Percentiles rank a stretch among this genome's conserved stretches.
Conservation (phyloP, 176 grass and related monocot species). For the Rhynchospora pubera region DNA sequence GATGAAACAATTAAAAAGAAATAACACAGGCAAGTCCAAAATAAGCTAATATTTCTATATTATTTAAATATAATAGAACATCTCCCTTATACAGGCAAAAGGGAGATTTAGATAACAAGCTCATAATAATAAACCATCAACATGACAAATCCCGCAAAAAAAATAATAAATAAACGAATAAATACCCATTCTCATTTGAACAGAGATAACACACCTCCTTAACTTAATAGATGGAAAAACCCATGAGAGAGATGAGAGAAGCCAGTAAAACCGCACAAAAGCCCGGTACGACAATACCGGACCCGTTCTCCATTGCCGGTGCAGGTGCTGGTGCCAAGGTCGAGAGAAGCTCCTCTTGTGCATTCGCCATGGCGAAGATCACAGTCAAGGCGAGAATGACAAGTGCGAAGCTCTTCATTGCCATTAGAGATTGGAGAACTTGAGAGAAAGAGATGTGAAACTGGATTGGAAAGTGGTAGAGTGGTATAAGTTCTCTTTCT, state of each 20-base stretch:
- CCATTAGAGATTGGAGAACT: conserved; percentile 26
- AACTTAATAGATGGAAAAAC: conserved; percentile 40
- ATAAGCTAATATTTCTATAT: conserved; percentile 26
- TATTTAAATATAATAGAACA: conserved; percentile 13
- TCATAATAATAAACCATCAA: background rate
- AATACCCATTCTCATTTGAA: conserved; percentile 18
- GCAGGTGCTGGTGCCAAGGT: conserved; percentile 35
- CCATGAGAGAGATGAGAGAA: conserved; percentile 32
- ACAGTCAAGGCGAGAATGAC: conserved; percentile 20
- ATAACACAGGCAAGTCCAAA: background rate
- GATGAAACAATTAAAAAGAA: background rate
- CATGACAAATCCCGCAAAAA: too few species aligned
- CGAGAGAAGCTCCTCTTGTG: background rate
- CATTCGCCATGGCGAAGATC: background rate
- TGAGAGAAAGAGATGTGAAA: conserved; percentile 14
- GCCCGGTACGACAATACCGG: conserved; percentile 24
- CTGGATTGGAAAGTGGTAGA: background rate
- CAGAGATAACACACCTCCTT: conserved; percentile 6
- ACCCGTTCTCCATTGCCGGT: conserved; percentile 8
- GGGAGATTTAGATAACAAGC: conserved; percentile 28
- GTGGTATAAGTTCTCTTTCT: conserved; percentile 2
- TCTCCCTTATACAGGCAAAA: conserved; percentile 70
- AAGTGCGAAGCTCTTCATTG: conserved; percentile 37
- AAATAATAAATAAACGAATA: conserved; percentile 21
- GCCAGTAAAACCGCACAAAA: conserved; percentile 41